Base-by-base conservation (phyloP, 78 protist genomes). In the Dictyostelium brefeldianum region DNA sequence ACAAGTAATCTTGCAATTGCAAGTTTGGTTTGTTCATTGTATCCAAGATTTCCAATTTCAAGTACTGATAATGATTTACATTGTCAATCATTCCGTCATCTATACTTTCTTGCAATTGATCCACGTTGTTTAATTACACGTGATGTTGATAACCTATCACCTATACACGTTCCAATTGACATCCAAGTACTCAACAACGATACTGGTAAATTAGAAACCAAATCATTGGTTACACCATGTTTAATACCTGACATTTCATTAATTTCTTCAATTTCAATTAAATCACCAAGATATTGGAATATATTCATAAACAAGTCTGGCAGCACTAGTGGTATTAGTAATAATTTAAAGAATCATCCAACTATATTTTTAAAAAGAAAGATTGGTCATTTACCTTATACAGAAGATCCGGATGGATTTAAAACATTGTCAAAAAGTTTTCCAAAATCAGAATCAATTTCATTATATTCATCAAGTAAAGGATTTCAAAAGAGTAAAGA, bases 21-120 rank as follows among this genome's bases (percentile, higher is more conserved):
- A 31, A 80, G 98, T n/a, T 95, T 97, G 5, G 64, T 97, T 14
- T 36, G 69, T 51, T 29, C 97, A 20, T 12, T 96, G 50, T 97
- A 65, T 83, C 98, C 98, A 15, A 77, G 74, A n/a, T 96, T 80
- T 75, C 97, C 98, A 48, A 12, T 7, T 3, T 57, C 51, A 47
- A 31, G 94, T 20, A 7, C 89, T 11, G 98, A 97, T 50, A 94
- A 94, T 69, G 78, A 85, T 11, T 97, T 96, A 80, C 98, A 97
- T 91, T 73, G 96, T 22, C 98, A 97, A 82, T 98, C 97, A 27
- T 78, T 97, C 0, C 77, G 98, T n/a, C 98, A 97, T 69, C 56
- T 97, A 50, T 97, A 96, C 57, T 97, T 89, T 36, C 78, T 97
- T 18, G 98, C 98, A 2, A 62, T 83, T 22, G 97, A 96, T 62